Conservation (phyloP, 441 rosid genomes). For the Dalechampia spathulata region DNA sequence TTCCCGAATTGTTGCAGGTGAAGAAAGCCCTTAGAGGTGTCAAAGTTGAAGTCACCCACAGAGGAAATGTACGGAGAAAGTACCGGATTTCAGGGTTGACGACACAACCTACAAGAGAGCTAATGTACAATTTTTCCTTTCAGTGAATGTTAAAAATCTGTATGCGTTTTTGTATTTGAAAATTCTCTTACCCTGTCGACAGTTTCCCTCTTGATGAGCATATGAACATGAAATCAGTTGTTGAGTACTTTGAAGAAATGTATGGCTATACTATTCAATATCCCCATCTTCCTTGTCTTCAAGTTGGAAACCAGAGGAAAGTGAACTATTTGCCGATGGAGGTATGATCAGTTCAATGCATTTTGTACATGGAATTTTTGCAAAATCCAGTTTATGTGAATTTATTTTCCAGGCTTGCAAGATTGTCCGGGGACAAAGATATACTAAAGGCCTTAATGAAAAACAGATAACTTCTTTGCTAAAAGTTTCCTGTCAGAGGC, state of each 20-base stretch:
- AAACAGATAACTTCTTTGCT: constrained; percentile 45
- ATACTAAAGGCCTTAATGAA: constrained; percentile 40
- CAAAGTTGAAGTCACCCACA: constrained; percentile 47
- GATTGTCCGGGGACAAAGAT: constrained; percentile 46
- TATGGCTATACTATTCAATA: constrained; percentile 33
- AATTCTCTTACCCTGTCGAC: not conserved
- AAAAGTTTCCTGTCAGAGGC: constrained; percentile 43
- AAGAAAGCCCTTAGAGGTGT: constrained; percentile 51
- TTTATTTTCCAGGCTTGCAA: constrained; percentile 32
- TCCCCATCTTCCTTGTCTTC: constrained; percentile 38
- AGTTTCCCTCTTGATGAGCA: constrained; percentile 42
- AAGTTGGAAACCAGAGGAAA: constrained; percentile 41
- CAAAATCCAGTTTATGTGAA: not conserved
- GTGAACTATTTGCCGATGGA: constrained; percentile 48
- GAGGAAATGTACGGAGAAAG: constrained; percentile 38
- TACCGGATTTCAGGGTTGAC: constrained; percentile 40
- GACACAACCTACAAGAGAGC: constrained; percentile 41
- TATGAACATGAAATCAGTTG: constrained; percentile 43
- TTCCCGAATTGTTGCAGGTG: constrained; percentile 31
- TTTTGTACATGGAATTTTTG: not conserved
- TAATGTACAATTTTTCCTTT: constrained; percentile 23
- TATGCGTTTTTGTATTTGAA: not conserved
- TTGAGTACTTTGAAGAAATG: constrained; percentile 38
- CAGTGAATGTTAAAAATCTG: not conserved
- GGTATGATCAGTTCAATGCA: constrained; percentile 16